Evolutionary conservation across 768 basidiomycete species (phyloP), one percentile per base, ranked within the genome.

Genomic region (Cyathus striatus): DNA sequence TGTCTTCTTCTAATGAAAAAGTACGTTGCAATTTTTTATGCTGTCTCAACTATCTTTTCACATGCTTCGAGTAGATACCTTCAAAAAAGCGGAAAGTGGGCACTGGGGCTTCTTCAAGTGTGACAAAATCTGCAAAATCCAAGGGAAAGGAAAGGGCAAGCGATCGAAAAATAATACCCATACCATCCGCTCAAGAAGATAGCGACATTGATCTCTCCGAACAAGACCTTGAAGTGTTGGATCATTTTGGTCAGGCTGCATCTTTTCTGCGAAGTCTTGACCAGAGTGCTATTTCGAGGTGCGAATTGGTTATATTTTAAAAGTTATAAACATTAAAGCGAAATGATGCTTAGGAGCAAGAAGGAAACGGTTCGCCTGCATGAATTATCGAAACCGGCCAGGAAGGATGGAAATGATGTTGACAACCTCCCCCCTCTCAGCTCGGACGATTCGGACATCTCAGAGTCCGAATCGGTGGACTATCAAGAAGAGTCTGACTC

Each of bases 261-360:
- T 66, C 71, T 23, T 97, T 97, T 63, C 63, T 97, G 47, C 64
- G 73, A 23, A 67, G 64, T 17, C 64, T 96, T 42, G 91, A 97
- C 61, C 72, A 75, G 47, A 80, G 78, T 51, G 86, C 79, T n/a
- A 86, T 97, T 44, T 72, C 87, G 48, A 76, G 85, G 94, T 89
- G 55, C 46, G n/a, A n/a, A n/a, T n/a, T n/a, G n/a, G n/a, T n/a
- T n/a, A n/a, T n/a, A n/a, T n/a, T n/a, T n/a, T n/a, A n/a, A n/a
- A n/a, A n/a, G n/a, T n/a, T n/a, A n/a, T n/a, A n/a, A n/a, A n/a
- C n/a, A n/a, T n/a, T n/a, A n/a, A n/a, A n/a, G n/a, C n/a, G n/a
- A n/a, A n/a, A n/a, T n/a, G n/a, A 32, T 40, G 36, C 25, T 23
- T 46, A 94, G 89, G 79, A 92, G 88, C 55, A 90, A 90, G 63